These are phyloP conservation scores for Vigna angularis DNA, from an alignment of 306 rosid species.

Conservation along the genomic window DNA sequence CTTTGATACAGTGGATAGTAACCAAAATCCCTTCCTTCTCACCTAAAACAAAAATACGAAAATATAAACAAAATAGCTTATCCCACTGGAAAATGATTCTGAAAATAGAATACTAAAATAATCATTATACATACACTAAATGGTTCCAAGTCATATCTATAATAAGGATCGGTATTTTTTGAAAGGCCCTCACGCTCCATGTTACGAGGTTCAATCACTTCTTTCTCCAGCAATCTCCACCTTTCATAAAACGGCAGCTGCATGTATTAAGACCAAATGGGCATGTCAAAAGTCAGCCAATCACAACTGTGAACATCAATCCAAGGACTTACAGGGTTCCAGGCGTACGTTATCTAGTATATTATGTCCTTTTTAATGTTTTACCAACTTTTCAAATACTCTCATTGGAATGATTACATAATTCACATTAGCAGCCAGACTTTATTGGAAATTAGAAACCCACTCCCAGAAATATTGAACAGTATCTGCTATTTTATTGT, in stretches of 20 bases:
- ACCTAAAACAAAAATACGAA: slow-evolving; percentile 63
- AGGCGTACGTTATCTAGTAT: background rate
- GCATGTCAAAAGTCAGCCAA: slow-evolving; percentile 36
- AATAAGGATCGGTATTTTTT: slow-evolving; percentile 70
- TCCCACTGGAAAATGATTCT: slow-evolving; percentile 36
- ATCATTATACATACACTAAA: slow-evolving; percentile 74
- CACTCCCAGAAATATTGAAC: background rate
- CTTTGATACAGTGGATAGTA: slow-evolving; percentile 89
- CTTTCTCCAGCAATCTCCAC: slow-evolving; percentile 98
- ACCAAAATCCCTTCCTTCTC: slow-evolving; percentile 98
- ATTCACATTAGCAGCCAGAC: slow-evolving; percentile 1
- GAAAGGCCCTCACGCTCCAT: slow-evolving; percentile 79
- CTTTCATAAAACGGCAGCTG: slow-evolving; percentile 96
- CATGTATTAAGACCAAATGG: slow-evolving; percentile 44
- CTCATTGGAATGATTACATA: background rate
- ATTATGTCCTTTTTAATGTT: background rate
- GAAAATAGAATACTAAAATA: slow-evolving; percentile 26
- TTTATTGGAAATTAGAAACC: slow-evolving; percentile 8
- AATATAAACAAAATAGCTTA: slow-evolving; percentile 35
- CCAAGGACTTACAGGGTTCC: slow-evolving; percentile 24
- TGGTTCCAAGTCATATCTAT: slow-evolving; percentile 94
- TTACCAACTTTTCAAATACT: slow-evolving; percentile 17
- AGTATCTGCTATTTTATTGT: background rate
- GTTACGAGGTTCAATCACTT: slow-evolving; percentile 95
- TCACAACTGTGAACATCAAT: slow-evolving; percentile 23